Base-by-base conservation (phyloP, 768 basidiomycete genomes). In the Podaxis sp. region DNA sequence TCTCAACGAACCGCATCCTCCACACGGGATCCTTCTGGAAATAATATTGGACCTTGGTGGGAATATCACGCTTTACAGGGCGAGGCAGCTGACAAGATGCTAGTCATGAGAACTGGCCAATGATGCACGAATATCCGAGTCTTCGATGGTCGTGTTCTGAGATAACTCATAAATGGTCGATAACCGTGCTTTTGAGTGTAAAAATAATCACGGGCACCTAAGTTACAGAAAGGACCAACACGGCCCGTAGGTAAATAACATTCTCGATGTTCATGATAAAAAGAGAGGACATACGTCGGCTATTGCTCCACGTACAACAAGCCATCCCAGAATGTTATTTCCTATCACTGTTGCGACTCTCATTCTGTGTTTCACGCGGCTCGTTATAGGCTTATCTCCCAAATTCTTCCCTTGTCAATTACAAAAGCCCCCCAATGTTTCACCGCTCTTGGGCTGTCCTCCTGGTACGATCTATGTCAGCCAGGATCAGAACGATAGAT, bases 381-480 rank as follows among this genome's bases (percentile, higher is more conserved):
- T 39, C 4, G 61, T 42, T 22, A 22, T 15, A 36, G 48, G 36
- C 1, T 51, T 63, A 30, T 87, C 87, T 2, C 79, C 84, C 0
- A 59, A 69, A 15, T 83, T 82, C 66, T 55, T 79, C 17, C 42
- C 73, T 3, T 88, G 87, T 66, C 87, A 88, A 66, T 66, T 82
- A 26, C 75, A 82, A 67, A 87, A 86, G 63, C 68, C 80, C 2
- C 53, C 63, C 0, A 68, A 70, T 0, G 52, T 69, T 3, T 82
- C 82, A 3, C 81, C 86, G 15, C 72, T 87, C 11, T 17, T 58
- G 1, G 85, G 83, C 8, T 89, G 88, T 68, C 84, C 85, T 0
- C n/a, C 64, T 5, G 85, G 83, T 9, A 88, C 87, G 0, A 72
- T 89, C 3, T 88, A 81, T 61, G 87, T 89, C 22, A 87, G 85